Evolutionary conservation across 192 early-diverging fungal species (phyloP), one percentile per base, ranked within the genome.

Genomic region (Diversispora eburnea): DNA sequence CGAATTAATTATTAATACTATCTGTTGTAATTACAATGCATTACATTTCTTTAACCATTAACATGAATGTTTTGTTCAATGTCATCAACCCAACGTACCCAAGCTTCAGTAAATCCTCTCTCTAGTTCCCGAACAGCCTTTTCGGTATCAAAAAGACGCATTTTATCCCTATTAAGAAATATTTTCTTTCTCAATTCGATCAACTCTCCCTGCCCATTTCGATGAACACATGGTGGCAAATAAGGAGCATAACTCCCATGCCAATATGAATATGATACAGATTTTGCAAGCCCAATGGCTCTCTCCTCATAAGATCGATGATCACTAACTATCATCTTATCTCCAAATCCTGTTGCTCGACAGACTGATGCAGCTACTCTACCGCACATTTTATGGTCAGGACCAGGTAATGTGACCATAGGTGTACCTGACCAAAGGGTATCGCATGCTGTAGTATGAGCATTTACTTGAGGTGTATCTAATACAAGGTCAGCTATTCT

Each of bases 381-480:
- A 43, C 89, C 90, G 69, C 94, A 95, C 88, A 94, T 91, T 81
- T 95, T 95, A 82, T 96, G 95, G 59, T 85, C 82, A 75, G 95
- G 88, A 39, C 93, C 89, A 42, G 93, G 92, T 83, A 87, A 94
- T 4, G 94, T 98, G 43, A 98, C 77, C 48, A 98, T 88, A 8
- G 95, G 95, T 5, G 95, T 98, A 10, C 94, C 95, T 45, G 88
- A 90, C 94, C 94, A 98, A 57, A 98, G 81, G 60, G 95, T 96
- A 80, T 98, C 95, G 0, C 92, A 93, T 0, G 95, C 94, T 5
- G 95, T 98, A 3, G 95, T 98, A 63, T 98, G 95, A 0, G 94
- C 95, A 78, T 98, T 98, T 79, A 95, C 96, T 77, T 95, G 93
- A n/a, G 94, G 91, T 22, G 94, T 96, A 78, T 98, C 95, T 61